Percentiles rank a stretch among this genome's conserved stretches.
These are phyloP conservation scores for Clonostachys rhizophaga DNA, from an alignment of 2,329 filamentous ascomycete genomes.

Conservation along the genomic window DNA sequence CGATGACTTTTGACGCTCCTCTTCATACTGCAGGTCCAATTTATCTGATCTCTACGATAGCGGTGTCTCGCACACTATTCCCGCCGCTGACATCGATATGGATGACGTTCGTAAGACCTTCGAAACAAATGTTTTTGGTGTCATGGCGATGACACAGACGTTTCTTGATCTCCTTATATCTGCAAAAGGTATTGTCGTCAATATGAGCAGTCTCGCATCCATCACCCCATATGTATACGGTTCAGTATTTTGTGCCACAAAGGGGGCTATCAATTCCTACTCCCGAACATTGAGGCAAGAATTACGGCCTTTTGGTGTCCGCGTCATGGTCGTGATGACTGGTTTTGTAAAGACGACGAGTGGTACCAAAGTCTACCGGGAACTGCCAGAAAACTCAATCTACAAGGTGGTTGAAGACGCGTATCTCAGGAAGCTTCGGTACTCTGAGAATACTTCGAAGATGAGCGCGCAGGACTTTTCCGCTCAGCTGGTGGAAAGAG, in stretches of 20 bases:
- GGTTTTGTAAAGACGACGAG: constrained; percentile 49
- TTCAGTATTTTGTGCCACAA: constrained; percentile 48
- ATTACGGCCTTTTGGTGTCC: constrained; percentile 46
- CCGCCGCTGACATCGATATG: constrained; percentile 45
- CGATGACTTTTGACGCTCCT: background rate
- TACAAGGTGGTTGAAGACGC: constrained; percentile 37
- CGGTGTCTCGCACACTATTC: constrained; percentile 44
- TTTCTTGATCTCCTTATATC: constrained; percentile 45
- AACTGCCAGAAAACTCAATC: constrained; percentile 37
- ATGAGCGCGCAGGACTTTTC: too few species aligned
- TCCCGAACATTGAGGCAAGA: constrained; percentile 49
- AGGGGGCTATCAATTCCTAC: constrained; percentile 48
- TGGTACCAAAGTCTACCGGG: constrained; percentile 30
- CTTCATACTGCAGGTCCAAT: background rate
- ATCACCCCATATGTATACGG: constrained; percentile 48
- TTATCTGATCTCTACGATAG: constrained; percentile 15
- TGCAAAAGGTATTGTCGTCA: constrained; percentile 46
- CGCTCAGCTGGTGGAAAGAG: too few species aligned
- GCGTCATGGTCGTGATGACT: constrained; percentile 52
- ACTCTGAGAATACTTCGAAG: too few species aligned
- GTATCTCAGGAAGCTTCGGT: too few species aligned
- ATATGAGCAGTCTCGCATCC: constrained; percentile 47
- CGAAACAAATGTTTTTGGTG: constrained; percentile 53
- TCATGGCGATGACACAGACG: constrained; percentile 49
- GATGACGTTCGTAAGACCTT: constrained; percentile 48